Evolutionary conservation across 257 asterid species (phyloP).

Genomic region (Ajuga chamaepitys): DNA sequence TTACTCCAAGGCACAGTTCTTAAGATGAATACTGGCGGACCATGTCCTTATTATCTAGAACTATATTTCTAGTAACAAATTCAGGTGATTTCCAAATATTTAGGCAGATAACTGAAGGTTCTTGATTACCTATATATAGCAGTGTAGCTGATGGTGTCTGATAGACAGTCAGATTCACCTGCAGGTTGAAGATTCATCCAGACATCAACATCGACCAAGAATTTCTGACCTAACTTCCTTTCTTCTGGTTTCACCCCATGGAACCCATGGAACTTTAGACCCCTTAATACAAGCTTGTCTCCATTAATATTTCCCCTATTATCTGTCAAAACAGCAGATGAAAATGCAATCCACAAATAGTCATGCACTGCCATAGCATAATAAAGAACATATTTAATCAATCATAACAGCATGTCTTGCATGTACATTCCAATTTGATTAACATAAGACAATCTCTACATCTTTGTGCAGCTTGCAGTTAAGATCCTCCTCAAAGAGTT

Average conservation of each 20-base stretch:
- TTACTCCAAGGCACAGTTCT: background rate
- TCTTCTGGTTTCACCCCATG: conserved; percentile 93
- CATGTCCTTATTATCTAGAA: too few species aligned
- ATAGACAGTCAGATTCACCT: conserved; percentile 55
- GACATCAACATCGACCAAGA: conserved; percentile 78
- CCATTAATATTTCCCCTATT: conserved; percentile 31
- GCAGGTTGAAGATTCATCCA: conserved; percentile 88
- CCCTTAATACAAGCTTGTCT: conserved; percentile 87
- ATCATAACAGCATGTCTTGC: background rate
- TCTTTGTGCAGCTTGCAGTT: background rate
- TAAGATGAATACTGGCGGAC: too few species aligned
- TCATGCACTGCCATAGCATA: background rate
- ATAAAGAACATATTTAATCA: too few species aligned
- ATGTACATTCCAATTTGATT: background rate
- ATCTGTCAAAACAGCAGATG: conserved; percentile 17
- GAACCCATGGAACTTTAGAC: conserved; percentile 83
- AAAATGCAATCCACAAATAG: background rate
- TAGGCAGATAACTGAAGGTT: background rate
- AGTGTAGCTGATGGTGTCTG: conserved; percentile 80
- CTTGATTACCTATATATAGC: conserved; percentile 59
- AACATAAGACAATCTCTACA: background rate
- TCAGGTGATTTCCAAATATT: background rate
- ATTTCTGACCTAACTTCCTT: conserved; percentile 76
- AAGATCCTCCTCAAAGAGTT: background rate
- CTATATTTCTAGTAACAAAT: background rate